phyloP scores from a whole-genome alignment of 192 early-diverging fungal species.

The Lobulomyces angularis region DNA sequence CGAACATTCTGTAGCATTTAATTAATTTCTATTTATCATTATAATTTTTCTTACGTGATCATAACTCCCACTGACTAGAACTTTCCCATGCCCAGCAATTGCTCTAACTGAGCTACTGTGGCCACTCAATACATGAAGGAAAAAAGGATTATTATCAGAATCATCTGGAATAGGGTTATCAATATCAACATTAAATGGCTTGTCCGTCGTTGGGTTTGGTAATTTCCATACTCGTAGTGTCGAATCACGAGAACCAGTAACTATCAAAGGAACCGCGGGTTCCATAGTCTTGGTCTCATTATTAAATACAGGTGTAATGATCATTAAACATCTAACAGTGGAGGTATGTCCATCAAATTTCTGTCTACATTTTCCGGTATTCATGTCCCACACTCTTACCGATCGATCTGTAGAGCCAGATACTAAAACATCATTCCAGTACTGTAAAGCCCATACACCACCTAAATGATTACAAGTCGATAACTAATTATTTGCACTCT shows the following conservation, averaged over 20 bases:
- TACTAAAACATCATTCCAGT: slow-evolving; percentile 76
- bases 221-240: slow-evolving; percentile 87
- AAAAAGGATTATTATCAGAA: slow-evolving; percentile 55
- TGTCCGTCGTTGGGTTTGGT: slow-evolving; percentile 59
- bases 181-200: slow-evolving; percentile 15
- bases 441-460: slow-evolving; percentile 96
- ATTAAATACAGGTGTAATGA: slow-evolving; percentile 18
- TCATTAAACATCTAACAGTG: slow-evolving; percentile 87
- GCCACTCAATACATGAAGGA: slow-evolving; percentile 67
- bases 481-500: too few relatives aligned
- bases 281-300: slow-evolving; percentile 16
- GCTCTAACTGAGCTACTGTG: slow-evolving; percentile 88
- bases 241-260: slow-evolving; percentile 90
- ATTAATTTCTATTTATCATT: too few relatives aligned
- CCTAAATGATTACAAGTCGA: too few relatives aligned
- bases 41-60: too few relatives aligned
- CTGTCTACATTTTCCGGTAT: slow-evolving; percentile 77
- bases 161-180: slow-evolving; percentile 5
- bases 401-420: slow-evolving; percentile 90
- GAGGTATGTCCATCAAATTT: slow-evolving; percentile 87
- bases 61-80: slow-evolving; percentile 83
- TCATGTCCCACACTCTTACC: slow-evolving; percentile 94
- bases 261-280: slow-evolving; percentile 67
- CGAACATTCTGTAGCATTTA: too few relatives aligned
- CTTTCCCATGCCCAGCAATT: slow-evolving; percentile 75